phyloP scores from a whole-genome alignment of 2,329 filamentous ascomycete genomes.

The Phyllosticta ampelicida region DNA sequence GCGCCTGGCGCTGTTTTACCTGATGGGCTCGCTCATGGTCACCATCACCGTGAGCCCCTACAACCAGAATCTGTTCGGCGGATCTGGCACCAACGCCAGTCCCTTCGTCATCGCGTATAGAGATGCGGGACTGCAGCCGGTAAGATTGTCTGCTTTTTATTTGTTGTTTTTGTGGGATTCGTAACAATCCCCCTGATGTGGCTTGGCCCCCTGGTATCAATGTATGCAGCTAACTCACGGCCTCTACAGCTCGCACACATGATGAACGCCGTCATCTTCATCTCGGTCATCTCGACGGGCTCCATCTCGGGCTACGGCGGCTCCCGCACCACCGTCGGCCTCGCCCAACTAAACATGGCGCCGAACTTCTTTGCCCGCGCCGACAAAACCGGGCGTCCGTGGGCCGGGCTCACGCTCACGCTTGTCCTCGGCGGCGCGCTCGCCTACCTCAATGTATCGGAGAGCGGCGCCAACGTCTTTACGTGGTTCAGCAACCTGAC shows the following conservation, averaged over 20 bases:
- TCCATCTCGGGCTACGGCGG: constrained; percentile 35
- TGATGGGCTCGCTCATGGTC: constrained; percentile 35
- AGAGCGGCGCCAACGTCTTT: constrained; percentile 35
- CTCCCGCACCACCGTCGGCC: constrained; percentile 34
- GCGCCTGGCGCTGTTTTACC: constrained; percentile 36
- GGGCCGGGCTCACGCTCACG: constrained; percentile 21
- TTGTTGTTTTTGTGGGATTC: no score
- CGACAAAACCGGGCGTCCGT: constrained; percentile 28
- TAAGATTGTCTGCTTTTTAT: background rate
- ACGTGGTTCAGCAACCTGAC: constrained; percentile 39
- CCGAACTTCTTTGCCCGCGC: constrained; percentile 23
- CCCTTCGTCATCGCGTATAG: constrained; percentile 38
- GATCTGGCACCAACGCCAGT: constrained; percentile 32
- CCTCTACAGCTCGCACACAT: constrained; percentile 28
- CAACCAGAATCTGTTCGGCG: constrained; percentile 33
- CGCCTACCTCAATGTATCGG: constrained; percentile 30
- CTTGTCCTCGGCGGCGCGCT: constrained; percentile 26
- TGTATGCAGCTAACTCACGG: constrained; percentile 16
- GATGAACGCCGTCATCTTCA: constrained; percentile 40
- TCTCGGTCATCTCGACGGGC: constrained; percentile 37
- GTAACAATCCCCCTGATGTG: no score
- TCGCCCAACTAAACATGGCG: constrained; percentile 35
- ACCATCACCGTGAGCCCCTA: constrained; percentile 34
- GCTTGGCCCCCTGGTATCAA: background rate
- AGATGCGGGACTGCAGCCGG: constrained; percentile 26